phyloP scores from a whole-genome alignment of 2,329 filamentous ascomycete species.

The Fusarium sarcochroum region DNA sequence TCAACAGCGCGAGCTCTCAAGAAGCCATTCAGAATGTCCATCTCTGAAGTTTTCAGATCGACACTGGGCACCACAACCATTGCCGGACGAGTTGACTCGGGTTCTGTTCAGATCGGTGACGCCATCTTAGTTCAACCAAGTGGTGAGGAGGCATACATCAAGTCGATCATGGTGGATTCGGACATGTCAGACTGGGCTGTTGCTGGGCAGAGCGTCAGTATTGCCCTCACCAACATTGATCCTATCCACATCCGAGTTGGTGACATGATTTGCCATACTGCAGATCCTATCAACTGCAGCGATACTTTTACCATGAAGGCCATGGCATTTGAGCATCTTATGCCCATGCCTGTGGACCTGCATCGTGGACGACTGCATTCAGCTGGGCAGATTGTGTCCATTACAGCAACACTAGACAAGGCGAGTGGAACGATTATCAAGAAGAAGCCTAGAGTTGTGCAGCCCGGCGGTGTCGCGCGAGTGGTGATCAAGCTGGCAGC shows the following conservation, averaged over 20 bases:
- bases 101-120: conserved; percentile 88
- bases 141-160: conserved; percentile 84
- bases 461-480: conserved; percentile 82
- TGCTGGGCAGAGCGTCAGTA: conserved; percentile 86
- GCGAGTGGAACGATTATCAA: conserved; percentile 80
- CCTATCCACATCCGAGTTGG: conserved; percentile 84
- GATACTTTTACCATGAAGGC: conserved; percentile 86
- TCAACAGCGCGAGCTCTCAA: conserved; percentile 75
- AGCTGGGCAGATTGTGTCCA: conserved; percentile 78
- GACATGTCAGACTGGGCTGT: conserved; percentile 88
- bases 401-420: conserved; percentile 85
- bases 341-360: conserved; percentile 90
- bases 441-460: conserved; percentile 87
- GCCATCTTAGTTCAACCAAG: conserved; percentile 83
- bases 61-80: conserved; percentile 86
- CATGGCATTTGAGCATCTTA: conserved; percentile 88
- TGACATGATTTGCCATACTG: conserved; percentile 84
- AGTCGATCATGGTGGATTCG: conserved; percentile 82
- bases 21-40: conserved; percentile 87
- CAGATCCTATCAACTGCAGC: conserved; percentile 76
- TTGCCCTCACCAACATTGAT: conserved; percentile 91
- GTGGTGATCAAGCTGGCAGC: conserved; percentile 81
- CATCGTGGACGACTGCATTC: conserved; percentile 88
- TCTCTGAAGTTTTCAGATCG: conserved; percentile 88
- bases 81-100: conserved; percentile 87